Conservation (phyloP, 169 alveolate genomes). For the Theileria parva region DNA sequence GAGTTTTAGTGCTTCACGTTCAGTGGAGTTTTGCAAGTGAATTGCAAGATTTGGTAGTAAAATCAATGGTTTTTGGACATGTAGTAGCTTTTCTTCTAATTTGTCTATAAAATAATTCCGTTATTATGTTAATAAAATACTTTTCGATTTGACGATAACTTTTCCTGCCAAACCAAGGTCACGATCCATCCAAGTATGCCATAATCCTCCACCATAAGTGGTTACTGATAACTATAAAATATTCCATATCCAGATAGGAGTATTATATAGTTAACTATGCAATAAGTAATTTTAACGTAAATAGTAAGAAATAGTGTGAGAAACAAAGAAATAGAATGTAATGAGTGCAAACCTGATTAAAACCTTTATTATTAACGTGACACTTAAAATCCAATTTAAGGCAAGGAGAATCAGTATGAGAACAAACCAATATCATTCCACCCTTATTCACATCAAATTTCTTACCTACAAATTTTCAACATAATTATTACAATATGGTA, state of each 20-base stretch:
- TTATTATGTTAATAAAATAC: slow-evolving; percentile 1
- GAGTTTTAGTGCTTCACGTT: slow-evolving; percentile 69
- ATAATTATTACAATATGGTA: not conserved
- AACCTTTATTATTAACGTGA: slow-evolving; percentile 30
- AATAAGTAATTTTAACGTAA: no score
- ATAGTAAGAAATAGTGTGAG: not conserved
- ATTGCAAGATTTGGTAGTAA: slow-evolving; percentile 93
- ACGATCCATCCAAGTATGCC: slow-evolving; percentile 98
- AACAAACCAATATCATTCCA: slow-evolving; percentile 31
- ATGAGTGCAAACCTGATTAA: slow-evolving; percentile 38
- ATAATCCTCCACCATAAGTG: slow-evolving; percentile 94
- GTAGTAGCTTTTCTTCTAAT: slow-evolving; percentile 80
- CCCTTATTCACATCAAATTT: slow-evolving; percentile 42
- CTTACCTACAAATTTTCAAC: slow-evolving; percentile 20
- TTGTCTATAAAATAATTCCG: slow-evolving; percentile 21
- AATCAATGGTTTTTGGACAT: slow-evolving; percentile 86
- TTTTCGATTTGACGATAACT: slow-evolving; percentile 84
- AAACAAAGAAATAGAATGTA: not conserved
- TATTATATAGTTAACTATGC: not conserved
- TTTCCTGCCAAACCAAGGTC: slow-evolving; percentile 94
- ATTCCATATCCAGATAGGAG: not conserved
- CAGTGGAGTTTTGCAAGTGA: slow-evolving; percentile 87
- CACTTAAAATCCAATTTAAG: slow-evolving; percentile 62
- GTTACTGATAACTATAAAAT: slow-evolving; percentile 30
- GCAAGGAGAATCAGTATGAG: slow-evolving; percentile 68